Conservation (phyloP, 768 basidiomycete species). For the Suillus subaureus region DNA sequence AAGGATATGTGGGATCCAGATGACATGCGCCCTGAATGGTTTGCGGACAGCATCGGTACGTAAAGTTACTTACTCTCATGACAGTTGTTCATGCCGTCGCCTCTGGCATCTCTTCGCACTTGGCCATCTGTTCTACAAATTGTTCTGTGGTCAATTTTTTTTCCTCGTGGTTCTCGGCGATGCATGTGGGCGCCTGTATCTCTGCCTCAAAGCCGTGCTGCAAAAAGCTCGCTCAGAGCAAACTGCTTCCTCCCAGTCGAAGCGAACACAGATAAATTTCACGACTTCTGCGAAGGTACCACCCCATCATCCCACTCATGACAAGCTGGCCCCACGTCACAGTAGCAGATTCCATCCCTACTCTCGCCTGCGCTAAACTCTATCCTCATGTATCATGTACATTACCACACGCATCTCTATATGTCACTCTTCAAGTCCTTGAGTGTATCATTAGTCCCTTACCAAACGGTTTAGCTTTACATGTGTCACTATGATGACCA, state of each 20-base stretch:
- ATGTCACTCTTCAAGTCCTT: not conserved
- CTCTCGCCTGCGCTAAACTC: conserved; percentile 23
- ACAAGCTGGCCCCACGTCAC: conserved; percentile 21
- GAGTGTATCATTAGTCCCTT: not conserved
- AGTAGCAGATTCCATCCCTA: conserved; percentile 33
- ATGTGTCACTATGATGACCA: not conserved
- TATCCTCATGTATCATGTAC: not conserved
- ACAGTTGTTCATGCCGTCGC: conserved; percentile 7
- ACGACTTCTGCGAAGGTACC: conserved; percentile 34
- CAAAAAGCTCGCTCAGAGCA: conserved; percentile 70
- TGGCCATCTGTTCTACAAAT: conserved; percentile 11
- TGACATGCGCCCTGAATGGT: conserved; percentile 68
- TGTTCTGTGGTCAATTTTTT: not conserved
- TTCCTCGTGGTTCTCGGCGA: conserved; percentile 3
- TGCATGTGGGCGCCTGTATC: not conserved
- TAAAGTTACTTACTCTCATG: conserved; percentile 3
- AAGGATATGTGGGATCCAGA: conserved; percentile 72
- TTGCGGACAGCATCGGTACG: conserved; percentile 79
- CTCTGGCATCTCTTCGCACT: conserved; percentile 8
- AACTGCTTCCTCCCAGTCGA: conserved; percentile 52
- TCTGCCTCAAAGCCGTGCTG: conserved; percentile 50
- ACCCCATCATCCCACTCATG: conserved; percentile 16
- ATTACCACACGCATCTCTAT: not conserved
- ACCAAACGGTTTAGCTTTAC: not conserved
- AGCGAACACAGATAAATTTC: conserved; percentile 68